Percentiles rank a stretch among this genome's conserved stretches.
Evolutionary conservation across 345 rosid genomes (phyloP).

Genomic region (Citrus reticulata): DNA sequence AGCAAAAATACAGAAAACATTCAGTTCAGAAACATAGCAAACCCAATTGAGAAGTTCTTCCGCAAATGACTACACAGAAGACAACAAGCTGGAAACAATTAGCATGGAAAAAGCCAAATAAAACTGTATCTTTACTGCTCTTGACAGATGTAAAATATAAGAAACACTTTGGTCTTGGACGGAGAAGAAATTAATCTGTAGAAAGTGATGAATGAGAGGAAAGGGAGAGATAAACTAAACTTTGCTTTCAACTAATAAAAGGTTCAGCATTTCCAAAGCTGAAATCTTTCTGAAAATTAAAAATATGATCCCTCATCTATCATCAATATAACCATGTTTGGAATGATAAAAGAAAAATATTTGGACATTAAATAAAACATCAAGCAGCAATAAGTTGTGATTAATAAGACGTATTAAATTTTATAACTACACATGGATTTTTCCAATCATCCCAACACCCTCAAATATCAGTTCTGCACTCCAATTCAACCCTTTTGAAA

Average conservation of each 20-base stretch:
- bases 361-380: background rate
- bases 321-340: background rate
- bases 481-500: background rate
- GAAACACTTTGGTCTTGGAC: background rate
- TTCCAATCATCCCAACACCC: background rate
- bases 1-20: slow-evolving; percentile 6
- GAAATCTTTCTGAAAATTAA: background rate
- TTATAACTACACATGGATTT: background rate
- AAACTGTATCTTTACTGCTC: background rate
- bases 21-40: background rate
- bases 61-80: background rate
- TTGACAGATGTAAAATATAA: background rate
- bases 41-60: background rate
- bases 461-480: background rate
- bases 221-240: no score
- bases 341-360: no score
- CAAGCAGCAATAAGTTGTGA: background rate
- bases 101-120: background rate
- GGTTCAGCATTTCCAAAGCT: background rate
- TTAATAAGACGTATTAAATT: background rate
- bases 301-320: background rate
- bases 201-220: background rate
- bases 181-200: no score
- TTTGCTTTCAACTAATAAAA: background rate
- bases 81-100: background rate